Base-by-base conservation (phyloP, 139 green algal species). In the Micractinium sp. region DNA sequence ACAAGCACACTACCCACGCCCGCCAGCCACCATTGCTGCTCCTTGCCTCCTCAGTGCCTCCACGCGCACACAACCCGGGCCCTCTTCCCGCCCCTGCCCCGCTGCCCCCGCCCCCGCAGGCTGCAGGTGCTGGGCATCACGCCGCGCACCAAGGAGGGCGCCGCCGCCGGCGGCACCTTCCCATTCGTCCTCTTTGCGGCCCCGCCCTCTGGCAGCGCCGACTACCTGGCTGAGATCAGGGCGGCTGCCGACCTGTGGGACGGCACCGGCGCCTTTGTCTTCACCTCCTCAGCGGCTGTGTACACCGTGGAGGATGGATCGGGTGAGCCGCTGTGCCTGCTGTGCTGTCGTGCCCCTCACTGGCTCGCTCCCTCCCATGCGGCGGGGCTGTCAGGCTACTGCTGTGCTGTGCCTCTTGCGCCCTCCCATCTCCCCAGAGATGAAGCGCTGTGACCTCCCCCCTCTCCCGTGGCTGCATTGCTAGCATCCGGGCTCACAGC, bases 151-250 rank as follows among this genome's bases (percentile, higher is more conserved):
- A 96, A 95, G n/a, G 85, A 86, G 16, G 83, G 92, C 13, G 81
- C 80, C 38, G 90, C 83, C 63, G 67, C 4, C 18, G 63, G 73
- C 38, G 81, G 86, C 36, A 93, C 90, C 76, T 99, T 96, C 88
- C 91, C 96, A 29, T 96, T 95, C 82, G 98, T 99, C 38, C 80
- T 96, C 12, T 99, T 99, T 91, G 93, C 89, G 74, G 98, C 98
- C 1, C 98, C 98, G 16, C 97, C 97, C 1, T 98, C 94, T 20
- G 97, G 96, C 47, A 97, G 93, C 41, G 89, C 94, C 3, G 96
- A 99, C 92, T 99, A 99, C 41, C 73, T 90, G 5, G 95, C 74
- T 18, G 97, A 98, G 91, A 92, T 97, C 7, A 71, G 78, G 29
- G 87, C 91, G 4, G 97, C 98, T 9, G 79, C 95, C 33, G 38